phyloP scores from a whole-genome alignment of 306 rosid genomes.

The Trifolium pratense region DNA sequence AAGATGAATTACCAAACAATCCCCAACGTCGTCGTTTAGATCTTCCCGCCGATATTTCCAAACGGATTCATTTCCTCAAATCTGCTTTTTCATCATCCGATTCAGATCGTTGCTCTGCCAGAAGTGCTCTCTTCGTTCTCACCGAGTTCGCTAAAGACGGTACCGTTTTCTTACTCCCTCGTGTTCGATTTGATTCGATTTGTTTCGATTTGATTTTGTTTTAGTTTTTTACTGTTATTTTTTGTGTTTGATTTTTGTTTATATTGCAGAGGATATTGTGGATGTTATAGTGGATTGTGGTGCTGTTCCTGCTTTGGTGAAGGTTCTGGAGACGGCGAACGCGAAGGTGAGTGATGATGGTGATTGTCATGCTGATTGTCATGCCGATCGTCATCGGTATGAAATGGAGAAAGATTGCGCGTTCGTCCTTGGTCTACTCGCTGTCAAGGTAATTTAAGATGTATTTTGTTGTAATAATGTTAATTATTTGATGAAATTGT shows the following conservation, averaged over 20 bases:
- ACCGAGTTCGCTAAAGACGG: conserved; percentile 2
- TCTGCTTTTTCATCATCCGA: background rate
- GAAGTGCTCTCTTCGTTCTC: background rate
- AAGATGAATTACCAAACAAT: background rate
- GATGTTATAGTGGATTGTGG: conserved; percentile 43
- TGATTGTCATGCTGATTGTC: background rate
- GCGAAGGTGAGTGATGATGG: background rate
- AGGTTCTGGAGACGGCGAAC: conserved; percentile 40
- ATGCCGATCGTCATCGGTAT: background rate
- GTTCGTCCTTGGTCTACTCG: conserved; percentile 54
- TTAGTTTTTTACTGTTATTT: background rate
- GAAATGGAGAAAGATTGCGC: conserved; percentile 60
- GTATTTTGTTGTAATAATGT: background rate
- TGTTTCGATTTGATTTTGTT: background rate
- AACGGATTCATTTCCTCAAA: background rate
- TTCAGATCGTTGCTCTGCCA: background rate
- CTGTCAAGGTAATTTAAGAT: conserved; percentile 51
- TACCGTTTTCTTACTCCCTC: background rate
- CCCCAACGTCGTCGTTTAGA: background rate
- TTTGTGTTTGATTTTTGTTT: background rate
- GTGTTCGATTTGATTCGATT: background rate
- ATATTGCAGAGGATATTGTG: conserved; percentile 51
- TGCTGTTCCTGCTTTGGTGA: conserved; percentile 55
- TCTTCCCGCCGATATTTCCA: background rate
- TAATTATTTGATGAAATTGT: background rate